phyloP scores from a whole-genome alignment of 169 alveolate species.

The Babesia bigemina region DNA sequence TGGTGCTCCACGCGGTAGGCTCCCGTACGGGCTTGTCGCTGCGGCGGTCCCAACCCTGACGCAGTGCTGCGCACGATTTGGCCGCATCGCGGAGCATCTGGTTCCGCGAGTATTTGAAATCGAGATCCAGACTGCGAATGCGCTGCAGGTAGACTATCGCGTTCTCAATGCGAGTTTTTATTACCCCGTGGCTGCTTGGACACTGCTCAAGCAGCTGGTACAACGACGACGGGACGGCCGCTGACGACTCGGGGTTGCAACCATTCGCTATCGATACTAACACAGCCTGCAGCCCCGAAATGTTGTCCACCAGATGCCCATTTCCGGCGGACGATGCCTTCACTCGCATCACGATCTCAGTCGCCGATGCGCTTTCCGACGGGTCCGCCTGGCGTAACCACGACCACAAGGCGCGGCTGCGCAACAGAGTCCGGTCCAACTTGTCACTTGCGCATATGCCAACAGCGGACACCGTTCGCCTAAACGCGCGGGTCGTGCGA shows the following conservation, averaged over 20 bases:
- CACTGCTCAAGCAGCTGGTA: slow-evolving; percentile 18
- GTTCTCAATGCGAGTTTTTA: slow-evolving; percentile 2
- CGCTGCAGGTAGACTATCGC: slow-evolving; percentile 39
- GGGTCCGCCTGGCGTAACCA: slow-evolving; percentile 10
- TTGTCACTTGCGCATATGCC: background rate
- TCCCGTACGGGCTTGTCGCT: slow-evolving; percentile 8
- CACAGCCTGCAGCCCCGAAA: slow-evolving; percentile 25
- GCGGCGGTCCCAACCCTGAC: background rate
- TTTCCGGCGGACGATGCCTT: background rate
- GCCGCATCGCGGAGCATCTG: slow-evolving; percentile 35
- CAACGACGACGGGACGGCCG: slow-evolving; percentile 13
- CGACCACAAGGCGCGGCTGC: background rate
- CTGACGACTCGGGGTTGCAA: background rate
- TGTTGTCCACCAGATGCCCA: slow-evolving; percentile 4
- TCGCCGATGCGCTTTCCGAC: background rate
- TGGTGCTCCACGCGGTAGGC: slow-evolving; percentile 1
- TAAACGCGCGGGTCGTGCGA: background rate
- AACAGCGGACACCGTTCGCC: background rate
- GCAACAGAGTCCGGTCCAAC: background rate
- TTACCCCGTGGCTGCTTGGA: background rate
- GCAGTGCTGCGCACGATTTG: background rate
- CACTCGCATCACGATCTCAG: slow-evolving; percentile 5
- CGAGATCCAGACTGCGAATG: slow-evolving; percentile 22
- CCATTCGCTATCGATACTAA: background rate
- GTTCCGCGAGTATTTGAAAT: slow-evolving; percentile 1